Evolutionary conservation across 2,329 filamentous ascomycete species (phyloP), one percentile per base, ranked within the genome.

Genomic region (Apiospora rasikravindrae): DNA sequence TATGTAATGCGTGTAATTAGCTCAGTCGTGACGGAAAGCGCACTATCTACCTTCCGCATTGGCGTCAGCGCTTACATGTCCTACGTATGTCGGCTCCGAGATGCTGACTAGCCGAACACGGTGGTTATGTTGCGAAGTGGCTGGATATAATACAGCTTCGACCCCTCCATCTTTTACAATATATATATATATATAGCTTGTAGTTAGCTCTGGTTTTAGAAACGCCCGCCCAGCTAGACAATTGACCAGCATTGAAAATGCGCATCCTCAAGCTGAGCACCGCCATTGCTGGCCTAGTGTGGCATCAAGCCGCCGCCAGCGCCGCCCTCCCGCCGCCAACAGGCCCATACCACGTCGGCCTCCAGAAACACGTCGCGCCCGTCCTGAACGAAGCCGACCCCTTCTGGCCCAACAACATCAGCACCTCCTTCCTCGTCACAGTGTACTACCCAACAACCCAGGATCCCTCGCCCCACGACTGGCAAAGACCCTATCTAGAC

Each of bases 381-480:
- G 71, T 77, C 33, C 71, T 71, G 37, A 77, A 77, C 16, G 37
- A 72, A 0, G 49, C 73, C 26, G 76, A 78, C 51, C 72, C 75
- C 2, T n/a, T 78, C 24, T 75, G 77, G 22, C 77, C 76, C 4
- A 75, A 77, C 42, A 75, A 78, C 37, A 57, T 78, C 51, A 78
- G 74, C 72, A 77, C 74, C 1, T 76, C 74, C 7, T 77, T 78
- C 47, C 70, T 77, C 19, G 76, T 76, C 6, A 77, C 76, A 19
- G 71, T 77, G 2, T 77, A 74, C 61, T 77, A 78, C 40, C 77
- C 77, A 10, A 77, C 76, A 2, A 3, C 64, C 4, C 71, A 67
- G 5, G 14, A 57, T 13, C 71, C 73, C 5, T 26, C 72, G n/a
- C 73, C 76, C 10, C 19, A 1, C 8, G 53, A 61, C 29, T 13